Evolutionary conservation across 257 asterid genomes (phyloP).

Genomic region (Anisodus acutangulus): DNA sequence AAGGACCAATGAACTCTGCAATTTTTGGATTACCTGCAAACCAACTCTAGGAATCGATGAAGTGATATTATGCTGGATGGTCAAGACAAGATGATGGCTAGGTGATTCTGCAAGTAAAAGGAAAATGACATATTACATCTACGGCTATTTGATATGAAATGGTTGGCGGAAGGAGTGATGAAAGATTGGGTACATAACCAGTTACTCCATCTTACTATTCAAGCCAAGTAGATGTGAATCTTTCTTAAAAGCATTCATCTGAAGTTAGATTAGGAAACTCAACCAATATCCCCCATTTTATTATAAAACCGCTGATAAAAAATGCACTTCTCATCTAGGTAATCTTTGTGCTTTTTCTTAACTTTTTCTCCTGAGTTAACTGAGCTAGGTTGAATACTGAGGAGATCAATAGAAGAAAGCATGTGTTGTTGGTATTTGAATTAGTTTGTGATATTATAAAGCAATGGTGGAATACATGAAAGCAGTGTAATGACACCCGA

Average conservation of each 20-base stretch:
- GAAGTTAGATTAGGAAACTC: conserved; percentile 1
- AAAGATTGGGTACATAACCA: background rate
- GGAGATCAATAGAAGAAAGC: background rate
- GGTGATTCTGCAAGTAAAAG: conserved; percentile 55
- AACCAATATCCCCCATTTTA: conserved; percentile 11
- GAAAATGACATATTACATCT: background rate
- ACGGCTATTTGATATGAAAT: conserved; percentile 7
- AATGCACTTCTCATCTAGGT: background rate
- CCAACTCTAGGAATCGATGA: conserved; percentile 93
- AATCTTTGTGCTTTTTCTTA: background rate
- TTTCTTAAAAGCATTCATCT: conserved; percentile 10
- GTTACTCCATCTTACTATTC: background rate
- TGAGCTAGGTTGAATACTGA: background rate
- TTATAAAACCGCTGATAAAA: background rate
- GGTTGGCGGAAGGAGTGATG: conserved; percentile 13
- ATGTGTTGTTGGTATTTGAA: background rate
- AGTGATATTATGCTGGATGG: conserved; percentile 79
- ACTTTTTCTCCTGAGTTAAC: background rate
- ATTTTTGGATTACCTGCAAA: conserved; percentile 67
- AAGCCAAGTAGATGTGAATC: background rate
- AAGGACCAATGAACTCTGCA: background rate
- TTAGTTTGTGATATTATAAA: background rate
- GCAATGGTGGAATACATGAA: background rate
- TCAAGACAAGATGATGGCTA: conserved; percentile 56
- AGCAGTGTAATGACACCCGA: background rate